Percentiles rank a stretch among this genome's conserved stretches.
These are phyloP conservation scores for Hymenoscyphus infarciens DNA, from an alignment of 2,329 filamentous ascomycete genomes.

Conservation along the genomic window DNA sequence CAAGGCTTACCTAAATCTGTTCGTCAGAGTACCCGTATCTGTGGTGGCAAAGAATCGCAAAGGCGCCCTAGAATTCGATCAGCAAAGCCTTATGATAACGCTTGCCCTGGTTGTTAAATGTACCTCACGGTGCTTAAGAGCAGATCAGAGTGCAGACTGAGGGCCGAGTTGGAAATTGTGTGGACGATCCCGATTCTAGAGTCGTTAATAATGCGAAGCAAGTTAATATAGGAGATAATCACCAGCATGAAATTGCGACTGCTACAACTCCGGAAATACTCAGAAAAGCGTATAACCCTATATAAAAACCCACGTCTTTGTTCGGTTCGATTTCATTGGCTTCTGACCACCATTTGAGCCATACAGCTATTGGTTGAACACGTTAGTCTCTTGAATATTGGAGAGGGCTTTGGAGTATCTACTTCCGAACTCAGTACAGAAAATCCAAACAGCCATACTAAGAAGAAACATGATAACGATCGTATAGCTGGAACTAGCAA, in stretches of 20 bases:
- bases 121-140: constrained; percentile 11
- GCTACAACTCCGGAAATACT: background rate
- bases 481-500: constrained; percentile 12
- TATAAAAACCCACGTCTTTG: constrained; percentile 17
- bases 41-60: constrained; percentile 15
- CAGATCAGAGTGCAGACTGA: constrained; percentile 8
- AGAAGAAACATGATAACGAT: background rate
- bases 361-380: constrained; percentile 23
- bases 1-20: constrained; percentile 8
- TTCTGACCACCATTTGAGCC: constrained; percentile 35
- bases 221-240: no score
- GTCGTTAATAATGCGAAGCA: no score
- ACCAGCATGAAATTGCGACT: no score
- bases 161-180: background rate
- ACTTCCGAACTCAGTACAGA: constrained; percentile 25
- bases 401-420: background rate
- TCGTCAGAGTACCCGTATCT: constrained; percentile 16
- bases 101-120: no score
- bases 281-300: constrained; percentile 22
- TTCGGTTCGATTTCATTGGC: constrained; percentile 22
- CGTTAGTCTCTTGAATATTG: no score
- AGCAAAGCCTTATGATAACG: no score
- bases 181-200: background rate
- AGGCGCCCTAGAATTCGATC: constrained; percentile 12
- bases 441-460: constrained; percentile 19